phyloP scores from a whole-genome alignment of 2,329 filamentous ascomycete genomes.

The Juglanconis sp. region DNA sequence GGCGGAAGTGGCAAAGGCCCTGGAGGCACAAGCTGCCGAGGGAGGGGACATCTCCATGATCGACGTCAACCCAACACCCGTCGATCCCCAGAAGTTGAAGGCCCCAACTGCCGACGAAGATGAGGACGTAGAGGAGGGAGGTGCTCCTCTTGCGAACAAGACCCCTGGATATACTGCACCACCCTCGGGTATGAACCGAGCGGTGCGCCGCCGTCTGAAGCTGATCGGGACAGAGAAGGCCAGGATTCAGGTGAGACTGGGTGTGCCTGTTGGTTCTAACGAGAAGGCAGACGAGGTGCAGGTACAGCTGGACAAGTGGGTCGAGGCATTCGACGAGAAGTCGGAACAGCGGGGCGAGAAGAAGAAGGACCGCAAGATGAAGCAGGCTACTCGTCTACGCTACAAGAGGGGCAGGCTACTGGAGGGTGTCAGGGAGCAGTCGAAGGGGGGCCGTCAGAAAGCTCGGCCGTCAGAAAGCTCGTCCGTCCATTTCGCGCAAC shows the following conservation, averaged over 20 bases:
- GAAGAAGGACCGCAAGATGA: slow-evolving; percentile 20
- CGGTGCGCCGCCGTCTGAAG: slow-evolving; percentile 25
- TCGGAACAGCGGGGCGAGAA: slow-evolving; percentile 21
- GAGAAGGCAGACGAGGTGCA: slow-evolving; percentile 25
- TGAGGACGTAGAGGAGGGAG: slow-evolving; percentile 12
- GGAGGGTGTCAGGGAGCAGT: slow-evolving; percentile 16
- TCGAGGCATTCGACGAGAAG: slow-evolving; percentile 22
- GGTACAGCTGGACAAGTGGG: slow-evolving; percentile 23
- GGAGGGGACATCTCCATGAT: slow-evolving; percentile 22
- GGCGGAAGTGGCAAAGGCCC: neutral
- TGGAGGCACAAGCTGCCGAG: neutral
- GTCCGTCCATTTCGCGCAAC: neutral
- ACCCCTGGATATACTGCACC: slow-evolving; percentile 9
- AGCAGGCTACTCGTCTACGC: neutral
- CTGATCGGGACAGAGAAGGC: slow-evolving; percentile 27
- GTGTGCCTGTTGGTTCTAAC: slow-evolving; percentile 20
- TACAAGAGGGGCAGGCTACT: slow-evolving; percentile 20
- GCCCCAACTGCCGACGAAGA: slow-evolving; percentile 12
- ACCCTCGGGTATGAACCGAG: slow-evolving; percentile 23
- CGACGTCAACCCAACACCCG: slow-evolving; percentile 24
- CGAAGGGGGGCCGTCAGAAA: neutral
- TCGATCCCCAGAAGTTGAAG: slow-evolving; percentile 17
- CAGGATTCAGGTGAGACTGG: slow-evolving; percentile 24
- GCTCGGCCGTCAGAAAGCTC: no score
- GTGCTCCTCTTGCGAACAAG: slow-evolving; percentile 1